Evolutionary conservation across 768 basidiomycete genomes (phyloP).

Genomic region (Lactifluus hygrophoroides): DNA sequence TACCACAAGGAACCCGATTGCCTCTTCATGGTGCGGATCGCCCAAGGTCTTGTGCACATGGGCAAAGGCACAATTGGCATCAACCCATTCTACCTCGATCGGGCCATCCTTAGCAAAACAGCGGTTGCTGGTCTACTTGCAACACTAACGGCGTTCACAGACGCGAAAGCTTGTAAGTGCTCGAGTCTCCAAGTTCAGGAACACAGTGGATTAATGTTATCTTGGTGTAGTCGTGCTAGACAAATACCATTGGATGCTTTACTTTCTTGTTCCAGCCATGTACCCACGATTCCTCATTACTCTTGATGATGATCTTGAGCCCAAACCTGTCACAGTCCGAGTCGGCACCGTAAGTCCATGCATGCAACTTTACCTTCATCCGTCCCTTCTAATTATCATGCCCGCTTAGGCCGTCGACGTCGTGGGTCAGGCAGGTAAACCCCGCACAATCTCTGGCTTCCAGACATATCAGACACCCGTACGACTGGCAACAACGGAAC

Average conservation of each 20-base stretch:
- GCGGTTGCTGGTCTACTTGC: constrained; percentile 87
- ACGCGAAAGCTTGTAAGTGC: constrained; percentile 83
- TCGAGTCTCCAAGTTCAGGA: not conserved
- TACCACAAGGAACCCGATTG: constrained; percentile 97
- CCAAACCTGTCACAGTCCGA: constrained; percentile 82
- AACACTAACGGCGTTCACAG: constrained; percentile 86
- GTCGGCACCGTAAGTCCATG: constrained; percentile 70
- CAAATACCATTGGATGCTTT: constrained; percentile 98
- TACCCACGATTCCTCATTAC: constrained; percentile 98
- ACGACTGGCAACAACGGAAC: constrained; percentile 86
- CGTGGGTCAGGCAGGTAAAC: constrained; percentile 96
- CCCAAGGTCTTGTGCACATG: constrained; percentile 97
- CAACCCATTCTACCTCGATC: constrained; percentile 94
- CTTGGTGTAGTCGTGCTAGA: constrained; percentile 69
- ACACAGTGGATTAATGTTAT: not conserved
- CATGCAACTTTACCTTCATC: not conserved
- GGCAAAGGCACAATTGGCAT: constrained; percentile 97
- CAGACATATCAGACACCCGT: constrained; percentile 98
- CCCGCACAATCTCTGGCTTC: constrained; percentile 94
- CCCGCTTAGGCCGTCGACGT: constrained; percentile 80
- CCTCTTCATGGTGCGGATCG: constrained; percentile 91
- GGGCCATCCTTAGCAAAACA: constrained; percentile 79
- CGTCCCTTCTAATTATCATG: not conserved
- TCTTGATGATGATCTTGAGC: constrained; percentile 84
- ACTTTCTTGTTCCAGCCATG: constrained; percentile 93